Evolutionary conservation across 2,329 filamentous ascomycete genomes (phyloP), one percentile per base, ranked within the genome.

Genomic region (Catunica adiposa): DNA sequence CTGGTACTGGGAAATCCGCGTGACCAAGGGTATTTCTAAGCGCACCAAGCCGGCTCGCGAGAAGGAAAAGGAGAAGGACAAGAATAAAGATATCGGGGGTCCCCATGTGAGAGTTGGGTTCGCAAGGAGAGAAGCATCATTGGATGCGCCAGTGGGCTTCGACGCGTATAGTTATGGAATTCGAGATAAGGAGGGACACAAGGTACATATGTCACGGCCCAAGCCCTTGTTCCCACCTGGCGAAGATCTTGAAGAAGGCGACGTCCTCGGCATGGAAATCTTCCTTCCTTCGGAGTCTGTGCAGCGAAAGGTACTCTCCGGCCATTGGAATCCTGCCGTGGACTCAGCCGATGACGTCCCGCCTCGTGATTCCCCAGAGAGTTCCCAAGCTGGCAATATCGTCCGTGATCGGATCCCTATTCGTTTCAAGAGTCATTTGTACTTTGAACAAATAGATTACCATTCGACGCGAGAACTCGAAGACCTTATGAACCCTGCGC

Each of bases 351-450:
- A 74, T 42, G 77, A 82, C 61, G 31, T 55, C 1, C 53, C 56
- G 7, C 48, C 29, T 8, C 4, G 23, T 14, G 15, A 50, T n/a
- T 47, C 50, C 42, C 40, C 40, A 3, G 50, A 53, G 46, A 73
- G 76, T 0, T 74, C 77, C n/a, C 75, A 79, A 59, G 77, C 78
- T 0, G 71, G 80, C 15, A 92, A 97, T 66, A 85, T 97, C 60
- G 86, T 98, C 58, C 87, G 94, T 60, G 94, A 98, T 67, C 86
- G 92, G 51, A 88, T 96, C 47, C 89, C 92, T 1, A 94, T 97
- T 61, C 82, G 89, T 8, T 94, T 94, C 73, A 96, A 95, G 68
- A 82, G 84, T 44, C 88, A 94, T 66, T 84, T 89, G 54, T 95
- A 94, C 70, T 96, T 95, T 67, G 90, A 97, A 69, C 84, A 87